Evolutionary conservation across 163 green algal genomes (phyloP), one percentile per base, ranked within the genome.

Genomic region (Scenedesmus sp.): DNA sequence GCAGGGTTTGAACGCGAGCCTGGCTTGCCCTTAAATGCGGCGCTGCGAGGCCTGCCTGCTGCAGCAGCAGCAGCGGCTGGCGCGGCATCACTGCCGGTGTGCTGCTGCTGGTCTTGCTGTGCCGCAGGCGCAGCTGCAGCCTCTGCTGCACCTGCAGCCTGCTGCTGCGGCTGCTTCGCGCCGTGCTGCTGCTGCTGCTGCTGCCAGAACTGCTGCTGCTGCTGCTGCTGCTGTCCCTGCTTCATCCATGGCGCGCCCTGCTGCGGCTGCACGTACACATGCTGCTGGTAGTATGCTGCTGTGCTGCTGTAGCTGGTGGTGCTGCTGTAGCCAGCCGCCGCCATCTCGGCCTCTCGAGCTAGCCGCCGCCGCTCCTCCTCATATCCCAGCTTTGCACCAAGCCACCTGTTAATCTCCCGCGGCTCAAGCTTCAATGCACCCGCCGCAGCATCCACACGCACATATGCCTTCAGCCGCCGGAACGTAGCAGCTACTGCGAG

Each of bases 391-490:
- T 90, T 90, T 4, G 90, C 84, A 10, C 57, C 56, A 1, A 93
- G 20, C 90, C 90, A 93, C 26, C 90, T 67, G 74, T 93, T 93
- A 18, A 93, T 87, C 59, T 93, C 90, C 4, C 73, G 56, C 5
- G 90, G 74, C 4, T 87, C 70, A 13, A 93, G 56, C 67, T 73
- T 70, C 3, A 93, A 18, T 5, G 67, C 57, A 9, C 90, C 90
- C 12, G 70, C 56, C 3, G 56, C 70, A 34, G 90, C 15, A 76
- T 93, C 90, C 2, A 90, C 34, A 6, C 34, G 54, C 9, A 52
- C 90, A 82, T 88, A 93, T 13, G 73, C 84, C 67, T 93, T 93
- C 16, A 93, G 64, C 23, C 90, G 90, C 70, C 90, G 76, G 70
- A 90, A 90, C 8, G 90, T 93, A 2, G 90, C 90, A 23, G 90